Percentiles rank a stretch among this genome's conserved stretches.
Evolutionary conservation across 2,329 filamentous ascomycete genomes (phyloP).

Genomic region (Akanthomyces dipterigenus): DNA sequence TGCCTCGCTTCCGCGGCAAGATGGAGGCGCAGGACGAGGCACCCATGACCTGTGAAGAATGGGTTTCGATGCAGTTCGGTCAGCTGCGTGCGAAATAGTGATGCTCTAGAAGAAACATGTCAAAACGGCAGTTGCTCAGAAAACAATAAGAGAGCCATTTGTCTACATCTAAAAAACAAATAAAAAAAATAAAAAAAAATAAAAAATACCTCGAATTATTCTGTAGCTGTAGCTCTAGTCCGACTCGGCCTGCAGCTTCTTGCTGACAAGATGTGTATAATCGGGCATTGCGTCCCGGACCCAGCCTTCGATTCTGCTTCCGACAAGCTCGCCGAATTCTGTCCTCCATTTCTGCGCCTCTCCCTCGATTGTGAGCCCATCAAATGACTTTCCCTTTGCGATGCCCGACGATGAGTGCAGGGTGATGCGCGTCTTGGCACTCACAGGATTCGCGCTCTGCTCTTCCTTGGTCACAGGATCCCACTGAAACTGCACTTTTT

Average conservation of each 20-base stretch:
- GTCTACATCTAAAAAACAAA: no score
- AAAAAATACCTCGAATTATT: no score
- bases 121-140: no score
- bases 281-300: constrained; percentile 11
- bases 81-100: neutral
- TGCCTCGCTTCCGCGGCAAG: neutral
- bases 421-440: neutral
- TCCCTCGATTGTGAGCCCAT: constrained; percentile 10
- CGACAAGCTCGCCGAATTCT: constrained; percentile 13
- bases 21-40: neutral
- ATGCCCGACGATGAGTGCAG: neutral
- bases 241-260: neutral
- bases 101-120: neutral
- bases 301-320: constrained; percentile 5
- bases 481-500: neutral
- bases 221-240: neutral
- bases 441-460: neutral
- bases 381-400: constrained; percentile 9
- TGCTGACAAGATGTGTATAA: neutral
- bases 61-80: neutral
- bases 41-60: constrained; percentile 2
- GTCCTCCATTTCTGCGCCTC: constrained; percentile 14
- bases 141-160: no score
- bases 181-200: no score
- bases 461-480: neutral